Evolutionary conservation across 2,329 filamentous ascomycete genomes (phyloP).

Genomic region (Calonectria multiphialidica): DNA sequence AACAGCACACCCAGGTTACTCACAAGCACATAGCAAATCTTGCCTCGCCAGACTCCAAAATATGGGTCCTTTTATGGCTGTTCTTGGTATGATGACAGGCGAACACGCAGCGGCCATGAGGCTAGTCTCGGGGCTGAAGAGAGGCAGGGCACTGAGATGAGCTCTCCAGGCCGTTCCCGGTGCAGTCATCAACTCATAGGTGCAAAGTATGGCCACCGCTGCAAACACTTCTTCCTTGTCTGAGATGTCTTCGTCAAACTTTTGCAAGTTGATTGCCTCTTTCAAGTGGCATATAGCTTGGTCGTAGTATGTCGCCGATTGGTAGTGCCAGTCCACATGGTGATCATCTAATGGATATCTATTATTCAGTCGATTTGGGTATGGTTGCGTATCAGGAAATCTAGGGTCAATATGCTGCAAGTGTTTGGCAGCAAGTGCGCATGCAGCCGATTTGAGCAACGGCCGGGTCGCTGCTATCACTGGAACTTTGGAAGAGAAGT

Average conservation of each 20-base stretch:
- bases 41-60: slow-evolving; percentile 40
- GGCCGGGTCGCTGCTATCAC: slow-evolving; percentile 35
- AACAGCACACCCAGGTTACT: background rate
- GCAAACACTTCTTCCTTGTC: slow-evolving; percentile 64
- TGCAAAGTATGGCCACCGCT: slow-evolving; percentile 74
- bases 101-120: slow-evolving; percentile 2
- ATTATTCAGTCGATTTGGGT: background rate
- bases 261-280: slow-evolving; percentile 23
- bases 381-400: background rate
- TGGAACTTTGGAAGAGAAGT: slow-evolving; percentile 40
- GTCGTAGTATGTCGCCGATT: slow-evolving; percentile 38
- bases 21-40: slow-evolving; percentile 38
- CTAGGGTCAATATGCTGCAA: slow-evolving; percentile 15
- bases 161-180: slow-evolving; percentile 72
- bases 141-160: slow-evolving; percentile 75
- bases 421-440: slow-evolving; percentile 37
- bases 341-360: background rate
- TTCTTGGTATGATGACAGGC: slow-evolving; percentile 30
- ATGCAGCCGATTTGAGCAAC: slow-evolving; percentile 33
- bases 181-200: slow-evolving; percentile 77
- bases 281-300: slow-evolving; percentile 35
- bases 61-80: slow-evolving; percentile 37
- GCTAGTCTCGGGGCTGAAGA: slow-evolving; percentile 62
- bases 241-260: slow-evolving; percentile 54
- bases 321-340: slow-evolving; percentile 33